A percentile compares a stretch with the other conserved stretches of the same genome.
Conservation (phyloP, 345 rosid genomes). For the Populus pruinosa region DNA sequence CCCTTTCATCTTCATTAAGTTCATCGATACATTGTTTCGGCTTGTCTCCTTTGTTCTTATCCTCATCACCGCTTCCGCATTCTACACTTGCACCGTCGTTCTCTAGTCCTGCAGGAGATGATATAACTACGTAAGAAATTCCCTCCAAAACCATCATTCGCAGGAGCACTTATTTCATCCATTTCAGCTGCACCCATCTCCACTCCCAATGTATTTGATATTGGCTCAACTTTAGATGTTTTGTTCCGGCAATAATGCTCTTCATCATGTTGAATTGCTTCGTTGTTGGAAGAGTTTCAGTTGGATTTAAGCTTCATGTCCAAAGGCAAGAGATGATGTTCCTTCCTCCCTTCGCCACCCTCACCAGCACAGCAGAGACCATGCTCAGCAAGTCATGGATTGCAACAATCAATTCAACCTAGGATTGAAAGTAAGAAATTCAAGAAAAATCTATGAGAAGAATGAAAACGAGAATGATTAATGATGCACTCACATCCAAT, state of each 20-base stretch:
- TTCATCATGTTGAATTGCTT: slow-evolving; percentile 34
- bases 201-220: slow-evolving; percentile 30
- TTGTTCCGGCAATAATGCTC: slow-evolving; percentile 27
- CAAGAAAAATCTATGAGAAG: neutral
- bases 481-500: slow-evolving; percentile 7
- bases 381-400: slow-evolving; percentile 83
- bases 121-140: slow-evolving; percentile 18
- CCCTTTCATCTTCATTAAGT: slow-evolving; percentile 68
- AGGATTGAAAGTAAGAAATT: slow-evolving; percentile 14
- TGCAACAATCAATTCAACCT: slow-evolving; percentile 89
- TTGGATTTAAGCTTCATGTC: slow-evolving; percentile 86
- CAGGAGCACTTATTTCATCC: slow-evolving; percentile 25
- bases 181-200: slow-evolving; percentile 38
- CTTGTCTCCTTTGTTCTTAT: slow-evolving; percentile 34
- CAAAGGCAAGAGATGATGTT: slow-evolving; percentile 79
- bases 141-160: slow-evolving; percentile 40
- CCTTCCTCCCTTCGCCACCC: slow-evolving; percentile 84
- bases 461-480: neutral
- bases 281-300: slow-evolving; percentile 43
- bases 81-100: slow-evolving; percentile 21
- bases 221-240: slow-evolving; percentile 34
- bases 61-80: slow-evolving; percentile 28
- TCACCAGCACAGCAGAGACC: slow-evolving; percentile 90
- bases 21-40: slow-evolving; percentile 37
- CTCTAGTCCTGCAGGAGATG: slow-evolving; percentile 21